Evolutionary conservation across 2,329 filamentous ascomycete genomes (phyloP).

Genomic region (Beauveria asiatica): DNA sequence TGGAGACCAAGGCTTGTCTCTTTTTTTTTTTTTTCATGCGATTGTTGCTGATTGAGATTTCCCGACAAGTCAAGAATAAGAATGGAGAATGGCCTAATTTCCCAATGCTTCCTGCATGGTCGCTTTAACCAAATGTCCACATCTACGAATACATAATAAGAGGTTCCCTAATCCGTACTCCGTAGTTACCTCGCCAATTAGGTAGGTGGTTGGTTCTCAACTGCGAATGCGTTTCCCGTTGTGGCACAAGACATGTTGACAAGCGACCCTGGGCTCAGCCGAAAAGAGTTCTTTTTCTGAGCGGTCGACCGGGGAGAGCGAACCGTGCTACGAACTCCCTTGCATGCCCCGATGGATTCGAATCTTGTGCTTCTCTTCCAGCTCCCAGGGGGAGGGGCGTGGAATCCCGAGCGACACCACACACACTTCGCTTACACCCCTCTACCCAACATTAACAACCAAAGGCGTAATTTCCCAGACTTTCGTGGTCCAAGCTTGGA

Average conservation of each 20-base stretch:
- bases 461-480: conserved; percentile 1
- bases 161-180: not conserved
- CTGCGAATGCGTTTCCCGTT: too few relatives aligned
- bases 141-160: not conserved
- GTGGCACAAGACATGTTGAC: not conserved
- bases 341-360: not conserved
- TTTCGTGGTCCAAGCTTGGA: not conserved
- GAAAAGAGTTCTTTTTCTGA: not conserved
- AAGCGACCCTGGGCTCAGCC: not conserved
- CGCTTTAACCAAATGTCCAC: too few relatives aligned
- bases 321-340: not conserved
- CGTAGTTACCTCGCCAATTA: not conserved
- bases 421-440: not conserved
- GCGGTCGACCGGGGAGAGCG: not conserved
- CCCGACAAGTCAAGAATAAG: not conserved
- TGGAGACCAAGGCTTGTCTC: not conserved
- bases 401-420: not conserved
- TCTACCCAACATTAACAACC: not conserved
- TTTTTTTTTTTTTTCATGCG: not conserved
- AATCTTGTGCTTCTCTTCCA: not conserved
- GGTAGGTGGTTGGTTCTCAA: not conserved
- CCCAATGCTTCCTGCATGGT: not conserved
- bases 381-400: not conserved
- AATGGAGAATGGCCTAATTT: conserved; percentile 3
- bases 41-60: conserved; percentile 4